A percentile compares a stretch with the other conserved stretches of the same genome.
phyloP scores from a whole-genome alignment of 306 rosid species.

The Lathyrus aphaca region DNA sequence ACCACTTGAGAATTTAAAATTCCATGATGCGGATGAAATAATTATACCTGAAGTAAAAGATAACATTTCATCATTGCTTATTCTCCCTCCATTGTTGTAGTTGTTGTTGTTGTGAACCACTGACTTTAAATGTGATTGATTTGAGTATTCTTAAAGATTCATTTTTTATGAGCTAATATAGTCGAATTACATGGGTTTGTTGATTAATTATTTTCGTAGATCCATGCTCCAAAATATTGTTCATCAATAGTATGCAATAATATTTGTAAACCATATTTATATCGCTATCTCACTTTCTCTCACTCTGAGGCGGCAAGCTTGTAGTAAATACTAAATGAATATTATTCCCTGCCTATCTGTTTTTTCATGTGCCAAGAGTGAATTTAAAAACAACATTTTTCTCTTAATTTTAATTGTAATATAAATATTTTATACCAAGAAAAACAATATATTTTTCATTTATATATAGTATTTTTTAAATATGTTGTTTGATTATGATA shows the following conservation, averaged over 20 bases:
- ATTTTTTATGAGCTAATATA: constrained; percentile 48
- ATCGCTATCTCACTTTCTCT: constrained; percentile 68
- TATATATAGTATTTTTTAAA: no score
- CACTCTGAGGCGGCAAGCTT: no score
- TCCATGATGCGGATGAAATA: constrained; percentile 51
- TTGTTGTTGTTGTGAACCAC: constrained; percentile 44
- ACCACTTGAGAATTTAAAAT: constrained; percentile 44
- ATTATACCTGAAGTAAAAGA: constrained; percentile 82
- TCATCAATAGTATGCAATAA: constrained; percentile 68
- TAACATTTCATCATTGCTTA: constrained; percentile 81
- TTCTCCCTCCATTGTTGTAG: constrained; percentile 47
- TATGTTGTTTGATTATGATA: no score
- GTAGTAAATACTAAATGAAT: no score
- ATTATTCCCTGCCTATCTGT: no score
- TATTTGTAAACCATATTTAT: constrained; percentile 66
- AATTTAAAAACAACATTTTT: no score
- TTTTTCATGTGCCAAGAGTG: no score
- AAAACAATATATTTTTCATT: no score
- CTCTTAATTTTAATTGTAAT: no score
- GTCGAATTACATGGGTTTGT: background rate
- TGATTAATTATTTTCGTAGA: constrained; percentile 66
- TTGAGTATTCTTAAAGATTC: constrained; percentile 63
- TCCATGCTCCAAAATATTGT: constrained; percentile 84
- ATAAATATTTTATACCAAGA: no score
- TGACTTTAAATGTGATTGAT: constrained; percentile 4